Base-by-base conservation (phyloP, 805 yeast species). In the Metschnikowia kunwiensis region DNA sequence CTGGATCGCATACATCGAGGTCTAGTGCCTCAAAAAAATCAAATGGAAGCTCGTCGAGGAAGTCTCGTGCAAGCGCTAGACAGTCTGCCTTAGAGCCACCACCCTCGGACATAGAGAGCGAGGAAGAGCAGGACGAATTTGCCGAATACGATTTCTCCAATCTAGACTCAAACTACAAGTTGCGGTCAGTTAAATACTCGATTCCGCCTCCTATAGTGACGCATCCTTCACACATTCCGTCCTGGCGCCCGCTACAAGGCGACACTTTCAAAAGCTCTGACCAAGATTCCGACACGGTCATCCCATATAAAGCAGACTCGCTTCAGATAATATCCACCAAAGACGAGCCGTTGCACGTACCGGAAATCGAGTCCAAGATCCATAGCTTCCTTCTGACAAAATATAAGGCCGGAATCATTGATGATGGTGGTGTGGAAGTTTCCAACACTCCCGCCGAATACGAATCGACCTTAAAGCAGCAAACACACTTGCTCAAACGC, bases 391-490 rank as follows among this genome's bases (percentile, higher is more conserved):
- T 68, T 26, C 47, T 49, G 14, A 36, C 40, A 16, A 56, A 60
- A 32, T 63, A 50, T 42, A 62, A 56, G 37, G 47, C 57, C 1
- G 64, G 70, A 2, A 64, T 68, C 22, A 46, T 66, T 5, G 74
- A 68, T 38, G 74, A 68, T 22, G 42, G 61, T 1, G 53, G 47
- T 11, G 42, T 47, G 12, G 74, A 68, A 24, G 58, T 52, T 27
- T 43, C 49, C 25, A 55, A 51, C 28, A 54, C 70, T 0, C 53
- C 55, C 0, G 80, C 77, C 31, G 94, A 87, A 47, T 86, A 75
- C 43, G 71, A 77, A 1, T 58, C 58, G n/a, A 71, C 75, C 14
- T 63, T 87, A 27, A 51, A 57, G 0, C 75, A 74, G 18, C 93
- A 86, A 47, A 17, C 54, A 51, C 11, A 65, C 57, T 40, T 74